These are phyloP conservation scores for Trichosporon faecale DNA, from an alignment of 1,284 basidiomycete genomes.

Conservation along the genomic window DNA sequence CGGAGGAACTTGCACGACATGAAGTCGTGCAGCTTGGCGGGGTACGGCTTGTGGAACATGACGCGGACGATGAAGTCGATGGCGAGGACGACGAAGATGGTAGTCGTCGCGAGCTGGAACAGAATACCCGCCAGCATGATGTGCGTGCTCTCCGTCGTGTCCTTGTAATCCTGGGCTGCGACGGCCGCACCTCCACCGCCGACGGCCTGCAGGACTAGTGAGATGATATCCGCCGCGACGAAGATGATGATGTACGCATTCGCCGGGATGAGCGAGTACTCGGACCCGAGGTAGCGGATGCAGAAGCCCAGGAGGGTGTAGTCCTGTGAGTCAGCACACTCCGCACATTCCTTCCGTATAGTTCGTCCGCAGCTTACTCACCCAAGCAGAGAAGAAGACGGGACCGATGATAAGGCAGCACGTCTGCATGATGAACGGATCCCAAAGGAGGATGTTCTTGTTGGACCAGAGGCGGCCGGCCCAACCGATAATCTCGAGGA, in stretches of 20 bases:
- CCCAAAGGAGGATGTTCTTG: slow-evolving; percentile 29
- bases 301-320: slow-evolving; percentile 49
- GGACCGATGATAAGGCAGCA: slow-evolving; percentile 45
- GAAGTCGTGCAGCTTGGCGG: not conserved
- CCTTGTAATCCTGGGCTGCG: slow-evolving; percentile 24
- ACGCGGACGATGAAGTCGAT: slow-evolving; percentile 40
- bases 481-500: slow-evolving; percentile 56
- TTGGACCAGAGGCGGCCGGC: slow-evolving; percentile 37
- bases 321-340: slow-evolving; percentile 8
- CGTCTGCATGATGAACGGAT: slow-evolving; percentile 56
- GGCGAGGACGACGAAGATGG: slow-evolving; percentile 39
- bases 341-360: slow-evolving; percentile 32
- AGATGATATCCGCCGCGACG: slow-evolving; percentile 48
- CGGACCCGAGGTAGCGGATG: slow-evolving; percentile 42
- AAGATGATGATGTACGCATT: slow-evolving; percentile 48
- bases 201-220: slow-evolving; percentile 51
- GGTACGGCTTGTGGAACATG: slow-evolving; percentile 28
- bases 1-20: not conserved
- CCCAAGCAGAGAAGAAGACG: slow-evolving; percentile 46
- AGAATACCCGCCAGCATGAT: slow-evolving; percentile 51
- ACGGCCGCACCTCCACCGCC: slow-evolving; percentile 50
- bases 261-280: slow-evolving; percentile 45
- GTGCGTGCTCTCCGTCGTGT: slow-evolving; percentile 26
- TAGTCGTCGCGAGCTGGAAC: slow-evolving; percentile 46
- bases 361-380: slow-evolving; percentile 18